Evolutionary conservation across 2,329 filamentous ascomycete species (phyloP), one percentile per base, ranked within the genome.

Genomic region (Pseudocercospora crystallina): DNA sequence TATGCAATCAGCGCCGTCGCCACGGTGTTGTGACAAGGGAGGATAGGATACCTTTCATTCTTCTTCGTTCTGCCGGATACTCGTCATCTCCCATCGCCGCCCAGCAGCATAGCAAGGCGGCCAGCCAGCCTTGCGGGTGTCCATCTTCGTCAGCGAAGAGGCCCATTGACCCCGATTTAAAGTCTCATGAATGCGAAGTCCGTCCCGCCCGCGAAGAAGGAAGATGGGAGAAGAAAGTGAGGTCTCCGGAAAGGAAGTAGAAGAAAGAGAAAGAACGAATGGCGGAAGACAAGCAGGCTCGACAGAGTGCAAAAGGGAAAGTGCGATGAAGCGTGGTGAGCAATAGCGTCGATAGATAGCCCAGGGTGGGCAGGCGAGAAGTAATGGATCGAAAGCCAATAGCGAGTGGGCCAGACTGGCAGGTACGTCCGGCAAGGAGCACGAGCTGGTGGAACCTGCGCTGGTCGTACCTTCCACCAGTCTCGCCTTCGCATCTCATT

Each of bases 51-150:
- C 51, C 42, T 46, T 42, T 45, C 9, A 34, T 39, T 14, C 15
- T 38, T 29, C 45, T 40, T 38, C 49, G 61, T 34, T 61, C 62
- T 2, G 41, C 42, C 2, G 59, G 57, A 41, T 57, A 47, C 43
- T 66, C 65, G 33, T 67, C 65, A 30, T 65, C 64, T 14, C 49
- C 58, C 10, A 65, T 51, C 26, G 62, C 62, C 40, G 61, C 61
- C 40, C 61, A 64, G 61, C 64, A 67, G 58, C 65, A 66, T 26
- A 67, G 50, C 43, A 67, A 61, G 58, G 63, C 57, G 63, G 65
- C 65, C 65, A 65, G 64, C 65, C 64, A 65, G 57, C 63, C 58
- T 57, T 56, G 55, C 43, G 59, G 61, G 39, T 61, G 59, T 58
- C 61, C 63, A 59, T 63, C 56, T 43, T 59, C 53, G 51, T 53